Percentiles rank a stretch among this genome's conserved stretches.
Conservation (phyloP, 2,329 filamentous ascomycete species). For the Fusarium newnesense region DNA sequence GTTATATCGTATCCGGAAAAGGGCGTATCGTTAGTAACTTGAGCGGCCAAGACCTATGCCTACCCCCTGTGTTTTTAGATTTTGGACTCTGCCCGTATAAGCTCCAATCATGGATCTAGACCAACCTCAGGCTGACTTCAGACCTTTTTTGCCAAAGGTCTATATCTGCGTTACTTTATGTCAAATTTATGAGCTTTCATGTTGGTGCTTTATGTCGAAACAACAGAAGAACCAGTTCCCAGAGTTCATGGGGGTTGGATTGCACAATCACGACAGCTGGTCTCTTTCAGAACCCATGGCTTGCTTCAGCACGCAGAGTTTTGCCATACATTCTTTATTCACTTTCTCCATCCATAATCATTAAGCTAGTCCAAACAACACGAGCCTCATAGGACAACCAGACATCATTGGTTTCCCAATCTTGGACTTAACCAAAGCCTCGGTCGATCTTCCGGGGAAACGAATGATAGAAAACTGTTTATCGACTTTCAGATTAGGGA, state of each 20-base stretch:
- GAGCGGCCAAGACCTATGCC: not conserved
- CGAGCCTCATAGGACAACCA: not conserved
- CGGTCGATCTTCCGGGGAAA: not conserved
- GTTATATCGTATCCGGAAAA: not conserved
- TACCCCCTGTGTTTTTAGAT: not conserved
- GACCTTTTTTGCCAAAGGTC: too few relatives aligned
- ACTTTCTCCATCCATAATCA: conserved; percentile 19
- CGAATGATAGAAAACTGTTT: not conserved
- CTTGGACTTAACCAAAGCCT: not conserved
- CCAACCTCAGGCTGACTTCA: too few relatives aligned
- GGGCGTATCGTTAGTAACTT: not conserved
- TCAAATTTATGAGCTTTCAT: not conserved
- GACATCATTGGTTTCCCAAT: not conserved
- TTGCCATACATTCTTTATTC: conserved; percentile 3
- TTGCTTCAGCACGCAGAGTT: conserved; percentile 30
- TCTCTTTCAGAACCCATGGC: conserved; percentile 6
- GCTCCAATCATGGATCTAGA: not conserved
- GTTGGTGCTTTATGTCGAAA: not conserved
- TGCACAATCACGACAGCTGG: conserved; percentile 2
- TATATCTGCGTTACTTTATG: not conserved
- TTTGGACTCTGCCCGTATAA: not conserved
- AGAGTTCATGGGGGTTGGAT: conserved; percentile 26
- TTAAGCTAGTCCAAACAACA: conserved; percentile 1
- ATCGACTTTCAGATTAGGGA: not conserved
- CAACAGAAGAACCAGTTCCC: conserved; percentile 38